Conservation (phyloP, 495 filamentous ascomycete species). For the Talaromyces trachyspermus region DNA sequence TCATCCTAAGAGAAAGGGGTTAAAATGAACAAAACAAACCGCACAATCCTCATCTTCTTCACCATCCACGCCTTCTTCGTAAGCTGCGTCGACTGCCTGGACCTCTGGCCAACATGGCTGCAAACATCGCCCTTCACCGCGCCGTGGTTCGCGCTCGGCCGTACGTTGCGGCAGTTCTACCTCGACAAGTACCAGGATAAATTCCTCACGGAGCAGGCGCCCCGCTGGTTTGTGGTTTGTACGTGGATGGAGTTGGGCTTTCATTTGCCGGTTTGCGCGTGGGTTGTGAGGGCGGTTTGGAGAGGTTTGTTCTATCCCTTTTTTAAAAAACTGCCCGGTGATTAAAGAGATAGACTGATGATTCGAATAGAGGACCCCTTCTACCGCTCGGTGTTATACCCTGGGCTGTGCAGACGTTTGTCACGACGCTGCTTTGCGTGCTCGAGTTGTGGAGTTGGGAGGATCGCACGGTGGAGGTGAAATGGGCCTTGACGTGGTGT, state of each 20-base stretch:
- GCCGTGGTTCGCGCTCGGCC: neutral
- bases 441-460: conserved; percentile 50
- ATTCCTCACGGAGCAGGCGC: conserved; percentile 59
- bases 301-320: conserved; percentile 33
- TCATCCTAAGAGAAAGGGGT: too few species aligned
- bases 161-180: conserved; percentile 51
- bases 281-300: conserved; percentile 48
- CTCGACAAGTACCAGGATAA: conserved; percentile 65
- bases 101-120: conserved; percentile 1
- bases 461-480: conserved; percentile 47
- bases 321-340: neutral
- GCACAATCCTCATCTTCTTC: conserved; percentile 6
- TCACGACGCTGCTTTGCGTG: conserved; percentile 69
- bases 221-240: conserved; percentile 65
- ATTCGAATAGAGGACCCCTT: conserved; percentile 44
- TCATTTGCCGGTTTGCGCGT: conserved; percentile 61
- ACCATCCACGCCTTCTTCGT: conserved; percentile 1
- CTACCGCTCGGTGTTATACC: conserved; percentile 59
- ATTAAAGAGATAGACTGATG: neutral
- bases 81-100: conserved; percentile 1
- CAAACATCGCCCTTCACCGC: neutral
- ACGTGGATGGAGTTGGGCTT: conserved; percentile 62
- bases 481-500: conserved; percentile 49
- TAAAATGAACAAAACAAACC: conserved; percentile 8
- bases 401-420: conserved; percentile 58